These are phyloP conservation scores for Cladosporium velox DNA, from an alignment of 2,329 filamentous ascomycete genomes.

Conservation along the genomic window DNA sequence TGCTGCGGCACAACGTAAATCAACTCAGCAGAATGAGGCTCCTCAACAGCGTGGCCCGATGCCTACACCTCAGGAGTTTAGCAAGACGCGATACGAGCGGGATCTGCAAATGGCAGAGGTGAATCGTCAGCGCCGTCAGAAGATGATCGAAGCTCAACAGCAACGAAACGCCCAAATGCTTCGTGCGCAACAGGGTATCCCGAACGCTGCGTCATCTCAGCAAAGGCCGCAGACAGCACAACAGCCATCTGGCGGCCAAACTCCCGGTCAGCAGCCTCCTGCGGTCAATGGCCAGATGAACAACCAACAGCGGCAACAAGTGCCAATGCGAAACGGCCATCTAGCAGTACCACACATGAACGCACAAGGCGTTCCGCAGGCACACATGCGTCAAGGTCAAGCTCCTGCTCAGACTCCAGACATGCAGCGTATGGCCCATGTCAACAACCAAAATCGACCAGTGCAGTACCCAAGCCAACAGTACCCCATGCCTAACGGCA, in stretches of 20 bases:
- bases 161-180: slow-evolving; percentile 42
- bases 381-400: slow-evolving; percentile 46
- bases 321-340: slow-evolving; percentile 51
- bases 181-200: slow-evolving; percentile 41
- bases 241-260: slow-evolving; percentile 31
- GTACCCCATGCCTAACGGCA: slow-evolving; percentile 32
- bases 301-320: slow-evolving; percentile 41
- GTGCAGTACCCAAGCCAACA: slow-evolving; percentile 32
- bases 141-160: slow-evolving; percentile 56
- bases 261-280: slow-evolving; percentile 28
- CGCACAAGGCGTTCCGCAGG: slow-evolving; percentile 64
- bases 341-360: slow-evolving; percentile 54
- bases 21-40: slow-evolving; percentile 38
- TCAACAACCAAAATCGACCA: slow-evolving; percentile 30
- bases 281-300: slow-evolving; percentile 41
- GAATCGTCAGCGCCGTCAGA: slow-evolving; percentile 62
- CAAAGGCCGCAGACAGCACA: slow-evolving; percentile 30
- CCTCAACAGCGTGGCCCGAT: slow-evolving; percentile 44
- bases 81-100: slow-evolving; percentile 81
- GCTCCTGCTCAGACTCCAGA: slow-evolving; percentile 26
- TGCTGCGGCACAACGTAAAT: slow-evolving; percentile 79
- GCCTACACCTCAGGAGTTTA: slow-evolving; percentile 87
- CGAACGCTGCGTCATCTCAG: slow-evolving; percentile 33
- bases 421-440: slow-evolving; percentile 32
- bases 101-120: slow-evolving; percentile 67